Evolutionary conservation across 139 green algal genomes (phyloP).

Genomic region (Chlamydomonas asymmetrica): DNA sequence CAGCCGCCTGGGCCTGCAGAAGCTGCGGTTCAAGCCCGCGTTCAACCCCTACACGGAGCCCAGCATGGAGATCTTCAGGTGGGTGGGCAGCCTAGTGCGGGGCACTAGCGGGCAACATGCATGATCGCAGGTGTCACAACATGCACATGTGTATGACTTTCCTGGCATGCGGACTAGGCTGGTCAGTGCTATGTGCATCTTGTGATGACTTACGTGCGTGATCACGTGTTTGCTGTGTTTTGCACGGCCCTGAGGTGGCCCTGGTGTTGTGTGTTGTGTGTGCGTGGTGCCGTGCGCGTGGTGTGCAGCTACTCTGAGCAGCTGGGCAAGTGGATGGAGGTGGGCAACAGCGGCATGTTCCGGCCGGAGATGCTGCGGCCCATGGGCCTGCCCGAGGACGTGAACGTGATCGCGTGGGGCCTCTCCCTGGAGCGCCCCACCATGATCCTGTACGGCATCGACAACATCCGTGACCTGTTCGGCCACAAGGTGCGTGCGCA

Average conservation of each 20-base stretch:
- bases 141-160: too few species aligned
- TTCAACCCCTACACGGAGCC: slow-evolving; percentile 99
- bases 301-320: slow-evolving; percentile 83
- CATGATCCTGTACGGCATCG: slow-evolving; percentile 99
- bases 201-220: too few species aligned
- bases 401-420: slow-evolving; percentile 98
- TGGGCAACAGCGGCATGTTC: slow-evolving; percentile 98
- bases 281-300: too few species aligned
- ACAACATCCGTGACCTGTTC: slow-evolving; percentile 98
- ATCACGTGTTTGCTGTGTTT: background rate
- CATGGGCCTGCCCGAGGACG: slow-evolving; percentile 96
- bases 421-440: slow-evolving; percentile 92
- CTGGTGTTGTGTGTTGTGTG: too few species aligned
- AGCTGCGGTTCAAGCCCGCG: slow-evolving; percentile 98
- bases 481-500: slow-evolving; percentile 83
- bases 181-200: too few species aligned
- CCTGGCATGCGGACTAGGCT: too few species aligned
- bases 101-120: too few species aligned
- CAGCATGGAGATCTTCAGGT: slow-evolving; percentile 98
- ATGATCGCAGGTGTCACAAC: too few species aligned
- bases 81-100: too few species aligned
- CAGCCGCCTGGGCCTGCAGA: slow-evolving; percentile 87
- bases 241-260: too few species aligned
- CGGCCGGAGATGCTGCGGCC: slow-evolving; percentile 97
- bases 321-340: slow-evolving; percentile 98